Base-by-base conservation (phyloP, 2,329 filamentous ascomycete genomes). In the Ascochyta koolunga region DNA sequence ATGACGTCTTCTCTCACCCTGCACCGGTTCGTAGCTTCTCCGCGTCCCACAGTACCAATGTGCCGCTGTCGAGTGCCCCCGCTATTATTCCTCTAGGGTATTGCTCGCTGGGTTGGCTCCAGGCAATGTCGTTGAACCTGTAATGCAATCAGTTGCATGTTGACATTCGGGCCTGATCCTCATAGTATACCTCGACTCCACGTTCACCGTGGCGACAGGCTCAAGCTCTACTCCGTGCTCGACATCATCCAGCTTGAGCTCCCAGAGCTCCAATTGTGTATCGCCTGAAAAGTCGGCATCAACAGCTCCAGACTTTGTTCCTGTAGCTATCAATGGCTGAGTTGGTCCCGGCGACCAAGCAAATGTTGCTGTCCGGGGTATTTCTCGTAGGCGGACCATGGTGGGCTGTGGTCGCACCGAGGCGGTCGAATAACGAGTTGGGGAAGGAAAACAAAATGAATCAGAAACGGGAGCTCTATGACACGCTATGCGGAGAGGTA, bases 281-380 rank as follows among this genome's bases (percentile, higher is more conserved):
- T 98, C 93, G 76, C 95, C 95, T 24, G 95, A 98, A 78, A 99
- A 99, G 77, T 98, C 93, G 67, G 91, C 93, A 77, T 96, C 92
- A 36, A 99, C 92, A 67, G 95, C 95, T 60, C 95, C 95, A 58
- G 95, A 93, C 66, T 93, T 88, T 40, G 95, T 99, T 68, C 95
- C 95, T 24, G 95, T 99, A 56, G 91, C 93, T 61, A 99, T 82
- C 65, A 96, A 82, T 67, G 93, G 92, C 65, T 88, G 86, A 33
- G 85, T 84, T 44, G 90, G 80, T 66, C 88, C 90, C 22, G 93
- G 89, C 65, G 91, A 96, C 93, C 95, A 99, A 72, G 95, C 91
- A 77, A 99, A 99, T 70, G 93, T 90, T 77, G 93, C 95, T 70
- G 95, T 99, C 79, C 95, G 87, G 76, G 92, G 90, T 73, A 99